Base-by-base conservation (phyloP, 2,329 filamentous ascomycete species). In the Hymenoscyphus scutula region DNA sequence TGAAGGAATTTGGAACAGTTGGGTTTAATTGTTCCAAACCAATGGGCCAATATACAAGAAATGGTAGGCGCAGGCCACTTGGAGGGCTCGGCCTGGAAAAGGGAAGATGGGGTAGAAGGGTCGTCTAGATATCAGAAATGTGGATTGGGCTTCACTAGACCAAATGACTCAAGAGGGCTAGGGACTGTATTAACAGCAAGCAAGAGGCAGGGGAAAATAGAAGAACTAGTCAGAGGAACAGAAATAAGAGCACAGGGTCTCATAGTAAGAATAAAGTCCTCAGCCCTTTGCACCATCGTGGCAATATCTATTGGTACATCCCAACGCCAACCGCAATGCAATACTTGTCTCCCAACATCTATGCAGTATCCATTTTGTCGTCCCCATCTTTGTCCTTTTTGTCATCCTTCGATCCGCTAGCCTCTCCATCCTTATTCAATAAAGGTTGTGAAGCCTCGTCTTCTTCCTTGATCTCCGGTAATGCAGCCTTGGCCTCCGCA, bases 351-450 rank as follows among this genome's bases (percentile, higher is more conserved):
- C 27, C 63, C 64, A 56, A 32, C 63, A 58, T 65, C 67, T 82
- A 93, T 77, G 91, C 92, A 65, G 89, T 96, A 77, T 97, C 92
- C 92, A 97, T 97, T 84, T 89, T 93, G 77, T 95, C 91, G 71
- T 82, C 80, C 60, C 84, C 83, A 65, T 79, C 79, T 63, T 82
- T 79, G 62, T 78, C 73, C 34, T 37, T 37, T 65, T 79, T 77
- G 69, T 60, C 58, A 54, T 71, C 68, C 38, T 70, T 69, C 34
- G 64, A 58, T 34, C 85, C 85, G 71, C 87, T 88, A 19, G 86
- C 80, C 76, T 89, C 84, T 30, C 87, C 87, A 64, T 85, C 80
- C 69, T 87, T 81, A 68, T 85, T 82, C 71, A 90, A 76, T 66
- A 90, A 77, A 55, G 88, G 86, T 73, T 86, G 81, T 63, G 78